Evolutionary conservation across 1,284 basidiomycete species (phyloP).

Genomic region (Trametes sp.): DNA sequence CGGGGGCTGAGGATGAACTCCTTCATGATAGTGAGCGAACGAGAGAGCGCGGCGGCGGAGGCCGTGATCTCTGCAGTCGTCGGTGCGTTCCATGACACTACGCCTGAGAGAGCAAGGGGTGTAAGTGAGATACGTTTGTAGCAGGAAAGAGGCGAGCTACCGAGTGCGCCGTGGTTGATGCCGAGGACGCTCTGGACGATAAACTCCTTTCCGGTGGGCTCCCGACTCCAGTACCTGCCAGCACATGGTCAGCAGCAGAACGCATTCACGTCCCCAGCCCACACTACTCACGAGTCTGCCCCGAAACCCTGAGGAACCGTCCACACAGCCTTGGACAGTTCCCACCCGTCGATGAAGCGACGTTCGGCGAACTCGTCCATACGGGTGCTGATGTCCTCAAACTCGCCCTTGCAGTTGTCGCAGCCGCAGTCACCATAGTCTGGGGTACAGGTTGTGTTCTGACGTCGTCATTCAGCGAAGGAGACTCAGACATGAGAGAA

Average conservation of each 20-base stretch:
- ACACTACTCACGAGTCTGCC: conserved; percentile 54
- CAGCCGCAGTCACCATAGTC: conserved; percentile 78
- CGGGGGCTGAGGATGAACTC: conserved; percentile 47
- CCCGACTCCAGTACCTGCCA: conserved; percentile 68
- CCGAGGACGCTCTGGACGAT: conserved; percentile 68
- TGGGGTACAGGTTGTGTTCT: conserved; percentile 58
- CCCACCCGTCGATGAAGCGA: conserved; percentile 68
- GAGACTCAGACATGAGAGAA: too few species aligned
- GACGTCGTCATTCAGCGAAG: not conserved
- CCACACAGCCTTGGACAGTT: conserved; percentile 71
- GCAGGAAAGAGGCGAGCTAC: conserved; percentile 38
- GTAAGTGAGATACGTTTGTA: not conserved
- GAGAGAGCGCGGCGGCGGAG: conserved; percentile 61
- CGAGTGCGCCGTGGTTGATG: conserved; percentile 75
- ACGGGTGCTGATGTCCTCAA: conserved; percentile 69
- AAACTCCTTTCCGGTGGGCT: conserved; percentile 74
- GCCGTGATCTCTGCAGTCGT: conserved; percentile 66
- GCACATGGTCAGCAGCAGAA: not conserved
- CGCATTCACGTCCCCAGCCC: not conserved
- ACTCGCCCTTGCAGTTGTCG: conserved; percentile 57
- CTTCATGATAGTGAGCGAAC: conserved; percentile 48
- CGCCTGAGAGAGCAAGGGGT: conserved; percentile 45
- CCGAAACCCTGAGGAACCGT: conserved; percentile 82
- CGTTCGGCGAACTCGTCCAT: conserved; percentile 69
- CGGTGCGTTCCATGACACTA: conserved; percentile 76